Percentiles rank a stretch among this genome's conserved stretches.
Conservation (phyloP, 495 filamentous ascomycete genomes). For the Gamarada debralockiae region DNA sequence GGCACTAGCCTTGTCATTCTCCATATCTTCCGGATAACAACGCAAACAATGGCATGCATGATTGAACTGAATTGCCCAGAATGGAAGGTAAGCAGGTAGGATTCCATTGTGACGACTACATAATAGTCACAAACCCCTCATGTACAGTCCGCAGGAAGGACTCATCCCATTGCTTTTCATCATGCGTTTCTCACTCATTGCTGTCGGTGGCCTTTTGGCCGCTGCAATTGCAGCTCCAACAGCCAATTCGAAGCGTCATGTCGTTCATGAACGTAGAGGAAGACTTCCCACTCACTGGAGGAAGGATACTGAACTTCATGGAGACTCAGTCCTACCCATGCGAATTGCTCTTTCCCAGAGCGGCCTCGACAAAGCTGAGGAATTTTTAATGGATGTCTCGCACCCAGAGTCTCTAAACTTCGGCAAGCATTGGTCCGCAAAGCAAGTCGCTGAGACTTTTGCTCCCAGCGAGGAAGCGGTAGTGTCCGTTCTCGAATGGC, state of each 20-base stretch:
- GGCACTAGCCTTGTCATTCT: too few relatives aligned
- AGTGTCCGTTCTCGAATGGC: constrained; percentile 2
- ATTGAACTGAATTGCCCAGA: too few relatives aligned
- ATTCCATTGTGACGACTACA: too few relatives aligned
- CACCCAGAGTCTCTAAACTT: constrained; percentile 19
- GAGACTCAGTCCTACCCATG: constrained; percentile 34
- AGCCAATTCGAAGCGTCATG: constrained; percentile 10
- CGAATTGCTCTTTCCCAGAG: constrained; percentile 48
- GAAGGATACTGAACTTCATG: constrained; percentile 8
- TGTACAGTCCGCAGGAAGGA: too few relatives aligned
- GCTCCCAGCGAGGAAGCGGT: constrained; percentile 8
- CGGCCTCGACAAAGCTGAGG: constrained; percentile 45
- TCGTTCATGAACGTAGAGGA: constrained; percentile 18
- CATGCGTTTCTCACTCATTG: constrained; percentile 17
- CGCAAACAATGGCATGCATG: too few relatives aligned
- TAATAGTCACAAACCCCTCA: too few relatives aligned
- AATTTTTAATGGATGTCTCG: constrained; percentile 46
- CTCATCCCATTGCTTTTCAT: neutral
- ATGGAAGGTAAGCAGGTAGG: too few relatives aligned
- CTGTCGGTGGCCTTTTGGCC: constrained; percentile 9
- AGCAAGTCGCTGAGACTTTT: constrained; percentile 15
- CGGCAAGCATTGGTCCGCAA: constrained; percentile 18
- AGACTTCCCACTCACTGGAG: constrained; percentile 8
- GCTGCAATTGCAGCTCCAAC: constrained; percentile 14
- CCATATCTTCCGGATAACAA: too few relatives aligned